Evolutionary conservation across 306 rosid genomes (phyloP).

Genomic region (Inga laurina): DNA sequence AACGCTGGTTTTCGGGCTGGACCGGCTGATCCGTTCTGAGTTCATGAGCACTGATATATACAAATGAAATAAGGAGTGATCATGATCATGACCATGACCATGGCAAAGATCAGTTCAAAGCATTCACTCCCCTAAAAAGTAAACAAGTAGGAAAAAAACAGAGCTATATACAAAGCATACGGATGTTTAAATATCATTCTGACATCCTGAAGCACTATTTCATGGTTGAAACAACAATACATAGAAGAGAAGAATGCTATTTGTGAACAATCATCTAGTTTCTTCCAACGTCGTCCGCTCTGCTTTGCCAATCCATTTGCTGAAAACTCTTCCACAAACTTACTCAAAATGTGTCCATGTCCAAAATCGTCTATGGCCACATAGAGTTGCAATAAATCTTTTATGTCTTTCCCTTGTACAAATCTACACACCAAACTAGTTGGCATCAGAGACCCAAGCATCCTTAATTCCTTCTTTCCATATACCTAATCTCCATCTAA

Average conservation of each 20-base stretch:
- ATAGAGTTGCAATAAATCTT: not conserved
- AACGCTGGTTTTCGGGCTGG: too few relatives aligned
- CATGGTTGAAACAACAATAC: conserved; percentile 15
- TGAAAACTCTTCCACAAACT: too few relatives aligned
- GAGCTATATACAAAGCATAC: not conserved
- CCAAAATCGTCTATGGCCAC: not conserved
- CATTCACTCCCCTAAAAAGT: not conserved
- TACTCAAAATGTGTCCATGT: too few relatives aligned
- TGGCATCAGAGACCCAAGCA: conserved; percentile 49
- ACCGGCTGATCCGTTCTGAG: too few relatives aligned
- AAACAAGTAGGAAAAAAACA: too few relatives aligned
- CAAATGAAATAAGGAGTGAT: not conserved
- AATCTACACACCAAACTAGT: conserved; percentile 24
- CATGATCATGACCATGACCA: too few relatives aligned
- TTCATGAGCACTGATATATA: not conserved
- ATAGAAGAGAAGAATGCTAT: conserved; percentile 8
- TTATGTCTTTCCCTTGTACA: not conserved
- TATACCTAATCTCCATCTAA: conserved; percentile 69
- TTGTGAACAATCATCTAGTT: not conserved
- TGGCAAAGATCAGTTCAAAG: not conserved
- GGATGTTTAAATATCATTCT: not conserved
- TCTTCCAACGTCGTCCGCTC: conserved; percentile 7
- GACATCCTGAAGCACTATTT: conserved; percentile 7
- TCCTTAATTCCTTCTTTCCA: conserved; percentile 61
- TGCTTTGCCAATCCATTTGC: too few relatives aligned